Base-by-base conservation (phyloP, 1,284 basidiomycete species). In the Exobasidium cylindrosporum region DNA sequence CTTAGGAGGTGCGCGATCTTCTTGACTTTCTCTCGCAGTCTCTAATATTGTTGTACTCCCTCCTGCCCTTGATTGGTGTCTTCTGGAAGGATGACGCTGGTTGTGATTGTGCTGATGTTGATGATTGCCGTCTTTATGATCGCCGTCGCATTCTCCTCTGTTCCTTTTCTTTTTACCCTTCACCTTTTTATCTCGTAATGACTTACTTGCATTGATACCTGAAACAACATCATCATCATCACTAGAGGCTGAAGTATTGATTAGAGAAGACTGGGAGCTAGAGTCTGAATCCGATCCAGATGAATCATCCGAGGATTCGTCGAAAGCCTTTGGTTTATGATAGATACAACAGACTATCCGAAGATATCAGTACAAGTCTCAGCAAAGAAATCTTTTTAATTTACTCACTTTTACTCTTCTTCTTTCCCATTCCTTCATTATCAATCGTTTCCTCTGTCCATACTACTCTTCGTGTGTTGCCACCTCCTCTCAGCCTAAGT, bases 341-440 rank as follows among this genome's bases (percentile, higher is more conserved):
- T 72, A 78, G 58, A 78, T 78, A 61, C 76, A 78, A 56, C 76
- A 78, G 53, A 78, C 73, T 74, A 60, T 10, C 24, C 28, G 21
- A 5, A n/a, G n/a, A 58, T n/a, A 4, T 28, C 3, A 58, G 35
- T 28, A 14, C 31, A 30, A n/a, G 4, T 13, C 54, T 57, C 52
- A n/a, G 57, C 21, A 31, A n/a, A 21, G 23, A n/a, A n/a, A n/a
- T n/a, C n/a, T n/a, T n/a, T 57, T 4, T 5, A 23, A 6, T 56
- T 24, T 4, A 66, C 74, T 58, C 57, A 76, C 74, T 74, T 52
- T 78, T 78, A 56, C 68, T 72, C 30, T 69, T 77, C 32, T 78
- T 78, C 30, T 67, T 64, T 0, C 74, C 74, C 35, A 76, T 45
- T 1, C 62, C 61, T 58, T 78, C 76, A 58, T 78, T 78, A 50